Conservation (phyloP, 352 stramenopile species). For the Globisporangium emineosum region DNA sequence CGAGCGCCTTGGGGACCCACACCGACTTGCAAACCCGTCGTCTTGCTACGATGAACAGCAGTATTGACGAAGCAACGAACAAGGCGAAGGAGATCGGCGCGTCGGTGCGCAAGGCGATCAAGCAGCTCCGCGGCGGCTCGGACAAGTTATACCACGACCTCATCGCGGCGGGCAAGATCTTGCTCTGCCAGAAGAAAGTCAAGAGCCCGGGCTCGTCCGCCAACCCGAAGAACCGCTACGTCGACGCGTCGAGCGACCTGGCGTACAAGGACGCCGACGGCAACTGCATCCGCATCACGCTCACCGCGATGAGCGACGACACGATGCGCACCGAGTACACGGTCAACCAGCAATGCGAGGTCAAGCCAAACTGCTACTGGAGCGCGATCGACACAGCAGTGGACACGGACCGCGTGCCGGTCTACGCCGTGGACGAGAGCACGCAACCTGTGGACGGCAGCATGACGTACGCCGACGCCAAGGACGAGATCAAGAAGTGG, state of each 20-base stretch:
- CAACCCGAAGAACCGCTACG: slow-evolving; percentile 31
- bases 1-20: background rate
- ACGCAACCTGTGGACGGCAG: background rate
- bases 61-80: slow-evolving; percentile 20
- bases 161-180: slow-evolving; percentile 52
- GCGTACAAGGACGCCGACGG: slow-evolving; percentile 47
- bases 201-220: slow-evolving; percentile 17
- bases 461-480: slow-evolving; percentile 27
- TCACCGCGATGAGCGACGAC: slow-evolving; percentile 22
- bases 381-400: slow-evolving; percentile 26
- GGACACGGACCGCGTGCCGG: slow-evolving; percentile 26
- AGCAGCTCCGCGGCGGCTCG: slow-evolving; percentile 53
- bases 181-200: slow-evolving; percentile 37
- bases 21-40: background rate
- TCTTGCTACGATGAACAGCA: background rate
- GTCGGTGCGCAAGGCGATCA: slow-evolving; percentile 54
- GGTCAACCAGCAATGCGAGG: slow-evolving; percentile 34
- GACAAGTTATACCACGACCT: slow-evolving; percentile 64
- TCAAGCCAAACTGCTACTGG: slow-evolving; percentile 73
- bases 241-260: slow-evolving; percentile 21
- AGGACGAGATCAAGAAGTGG: slow-evolving; percentile 45
- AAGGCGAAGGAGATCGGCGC: slow-evolving; percentile 49
- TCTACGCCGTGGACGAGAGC: slow-evolving; percentile 20
- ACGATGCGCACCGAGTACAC: slow-evolving; percentile 30
- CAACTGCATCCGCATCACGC: slow-evolving; percentile 26